Evolutionary conservation across 2,329 filamentous ascomycete genomes (phyloP), one percentile per base, ranked within the genome.

Genomic region (Dothiorella sarmentorum): DNA sequence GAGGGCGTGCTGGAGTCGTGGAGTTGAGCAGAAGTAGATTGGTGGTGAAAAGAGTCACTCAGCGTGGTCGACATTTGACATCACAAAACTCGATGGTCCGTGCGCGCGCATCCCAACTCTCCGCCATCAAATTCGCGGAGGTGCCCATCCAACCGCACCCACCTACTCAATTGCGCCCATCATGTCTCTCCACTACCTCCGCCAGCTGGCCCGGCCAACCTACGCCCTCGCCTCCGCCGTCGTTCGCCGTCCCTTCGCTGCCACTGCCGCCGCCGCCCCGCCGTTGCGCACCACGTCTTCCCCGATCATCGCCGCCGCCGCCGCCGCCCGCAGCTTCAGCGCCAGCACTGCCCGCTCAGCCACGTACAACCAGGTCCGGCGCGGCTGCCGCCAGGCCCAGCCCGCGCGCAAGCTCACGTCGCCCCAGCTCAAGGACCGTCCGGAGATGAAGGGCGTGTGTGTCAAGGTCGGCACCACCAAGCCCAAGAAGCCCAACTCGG

Each of bases 401-500:
- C 84, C 84, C 60, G 89, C 89, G 1, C 90, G 94, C 63, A 91
- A 96, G 76, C 84, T 90, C 65, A 86, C 90, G 53, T 97, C 93
- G 2, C 94, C 94, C 0, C 92, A 93, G 20, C 83, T 99, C 63
- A 82, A 82, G 62, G 75, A 84, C 53, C 83, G 89, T 42, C 91
- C 94, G 3, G 85, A 89, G 70, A 87, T 96, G 77, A 97, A 97
- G 80, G 94, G 93, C 66, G 94, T 99, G 35, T 97, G 94, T 75
- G 79, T 99, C 63, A 92, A 95, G 73, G 94, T 97, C 61, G 91
- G 90, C 69, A 90, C 92, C 67, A 91, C 89, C 67, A 91, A 94
- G 70, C 94, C 94, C 59, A 99, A 99, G 86, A 99, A 99, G 78
- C 94, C 94, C 64, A 99, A 99, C 76, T 99, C 94, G 26, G 94